Evolutionary conservation across 768 basidiomycete genomes (phyloP).

Genomic region (Tylopilus rubrobrunneus): DNA sequence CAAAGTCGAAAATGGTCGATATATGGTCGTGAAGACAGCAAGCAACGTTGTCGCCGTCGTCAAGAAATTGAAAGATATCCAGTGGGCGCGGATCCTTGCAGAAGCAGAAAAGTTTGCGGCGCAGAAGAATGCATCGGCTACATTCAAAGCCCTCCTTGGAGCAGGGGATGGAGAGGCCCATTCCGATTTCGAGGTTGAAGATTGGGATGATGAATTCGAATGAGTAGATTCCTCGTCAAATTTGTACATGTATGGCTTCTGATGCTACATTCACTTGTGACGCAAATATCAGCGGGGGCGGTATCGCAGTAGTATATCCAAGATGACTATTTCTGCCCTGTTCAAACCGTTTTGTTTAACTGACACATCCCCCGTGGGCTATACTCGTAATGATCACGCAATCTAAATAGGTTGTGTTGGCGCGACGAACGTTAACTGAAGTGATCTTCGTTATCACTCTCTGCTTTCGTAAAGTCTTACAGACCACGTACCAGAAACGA

Average conservation of each 20-base stretch:
- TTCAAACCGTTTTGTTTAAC: background rate
- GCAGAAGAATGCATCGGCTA: background rate
- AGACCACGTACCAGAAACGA: slow-evolving; percentile 10
- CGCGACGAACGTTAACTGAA: background rate
- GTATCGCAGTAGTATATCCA: background rate
- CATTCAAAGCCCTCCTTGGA: background rate
- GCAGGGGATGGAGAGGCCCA: background rate
- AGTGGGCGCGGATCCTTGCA: background rate
- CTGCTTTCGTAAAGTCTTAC: background rate
- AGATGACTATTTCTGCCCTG: background rate
- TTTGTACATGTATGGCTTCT: no score
- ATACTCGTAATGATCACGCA: background rate
- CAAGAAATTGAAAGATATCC: background rate
- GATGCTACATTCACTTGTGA: no score
- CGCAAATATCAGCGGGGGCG: background rate
- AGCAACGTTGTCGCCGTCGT: background rate
- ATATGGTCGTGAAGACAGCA: background rate
- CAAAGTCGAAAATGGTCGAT: background rate
- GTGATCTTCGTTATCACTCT: background rate
- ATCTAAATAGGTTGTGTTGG: background rate
- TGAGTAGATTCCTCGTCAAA: background rate
- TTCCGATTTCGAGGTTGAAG: slow-evolving; percentile 2
- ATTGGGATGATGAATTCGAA: slow-evolving; percentile 1
- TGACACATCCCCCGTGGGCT: background rate
- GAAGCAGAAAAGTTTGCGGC: background rate